phyloP scores from a whole-genome alignment of 257 asterid species.

The Coffea canephora region DNA sequence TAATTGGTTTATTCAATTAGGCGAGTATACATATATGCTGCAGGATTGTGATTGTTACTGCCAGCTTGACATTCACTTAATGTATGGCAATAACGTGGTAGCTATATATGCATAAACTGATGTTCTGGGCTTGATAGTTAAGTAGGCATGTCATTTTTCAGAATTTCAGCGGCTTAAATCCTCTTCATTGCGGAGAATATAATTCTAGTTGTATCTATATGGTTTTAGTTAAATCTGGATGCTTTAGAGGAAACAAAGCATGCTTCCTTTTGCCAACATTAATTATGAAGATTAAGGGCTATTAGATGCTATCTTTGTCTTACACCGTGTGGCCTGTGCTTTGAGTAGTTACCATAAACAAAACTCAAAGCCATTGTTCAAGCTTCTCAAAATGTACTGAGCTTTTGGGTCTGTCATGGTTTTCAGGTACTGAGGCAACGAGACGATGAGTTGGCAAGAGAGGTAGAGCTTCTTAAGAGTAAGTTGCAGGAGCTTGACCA shows the following conservation, averaged over 20 bases:
- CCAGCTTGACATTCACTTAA: neutral
- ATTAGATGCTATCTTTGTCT: neutral
- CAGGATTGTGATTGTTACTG: neutral
- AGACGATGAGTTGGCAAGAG: conserved; percentile 37
- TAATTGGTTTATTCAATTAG: neutral
- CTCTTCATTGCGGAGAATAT: neutral
- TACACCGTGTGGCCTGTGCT: neutral
- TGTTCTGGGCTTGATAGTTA: neutral
- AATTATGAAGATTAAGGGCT: neutral
- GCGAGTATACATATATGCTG: neutral
- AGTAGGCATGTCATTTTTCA: neutral
- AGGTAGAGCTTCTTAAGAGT: conserved; percentile 32
- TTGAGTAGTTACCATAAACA: neutral
- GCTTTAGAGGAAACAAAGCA: neutral
- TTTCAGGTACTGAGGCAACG: conserved; percentile 38
- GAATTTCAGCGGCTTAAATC: neutral
- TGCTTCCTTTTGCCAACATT: neutral
- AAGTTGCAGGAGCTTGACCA: conserved; percentile 42
- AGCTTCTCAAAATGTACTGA: neutral
- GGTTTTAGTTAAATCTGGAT: neutral
- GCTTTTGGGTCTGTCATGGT: conserved; percentile 5
- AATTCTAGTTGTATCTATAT: neutral
- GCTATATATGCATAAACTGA: neutral
- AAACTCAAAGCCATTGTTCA: neutral
- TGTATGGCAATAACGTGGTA: neutral